phyloP scores from a whole-genome alignment of 148 eudicot genomes.

The Vaccinium corymbosum region DNA sequence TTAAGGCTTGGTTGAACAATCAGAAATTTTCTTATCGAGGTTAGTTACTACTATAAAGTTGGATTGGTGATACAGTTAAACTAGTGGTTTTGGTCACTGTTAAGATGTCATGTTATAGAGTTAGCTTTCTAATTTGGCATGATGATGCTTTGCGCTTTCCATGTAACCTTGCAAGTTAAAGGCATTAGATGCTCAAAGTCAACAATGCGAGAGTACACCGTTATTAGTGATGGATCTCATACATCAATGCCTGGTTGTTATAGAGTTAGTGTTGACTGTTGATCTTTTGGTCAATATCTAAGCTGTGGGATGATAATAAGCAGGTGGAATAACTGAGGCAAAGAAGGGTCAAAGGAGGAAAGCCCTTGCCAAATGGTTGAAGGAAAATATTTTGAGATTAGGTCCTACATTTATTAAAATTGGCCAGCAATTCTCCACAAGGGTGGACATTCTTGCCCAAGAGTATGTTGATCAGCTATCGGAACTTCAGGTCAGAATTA shows the following conservation, averaged over 20 bases:
- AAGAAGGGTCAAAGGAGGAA: constrained; percentile 69
- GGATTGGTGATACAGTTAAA: not conserved
- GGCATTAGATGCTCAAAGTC: not conserved
- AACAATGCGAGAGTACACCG: not conserved
- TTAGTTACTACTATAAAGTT: constrained; percentile 26
- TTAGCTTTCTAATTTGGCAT: not conserved
- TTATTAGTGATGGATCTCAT: constrained; percentile 1
- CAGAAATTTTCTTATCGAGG: constrained; percentile 94
- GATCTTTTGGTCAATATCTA: not conserved
- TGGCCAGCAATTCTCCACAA: constrained; percentile 98
- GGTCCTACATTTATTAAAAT: constrained; percentile 98
- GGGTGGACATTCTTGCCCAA: constrained; percentile 98
- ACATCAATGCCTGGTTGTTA: not conserved
- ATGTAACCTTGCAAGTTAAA: constrained; percentile 8
- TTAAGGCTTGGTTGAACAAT: constrained; percentile 70
- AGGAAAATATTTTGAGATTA: constrained; percentile 87
- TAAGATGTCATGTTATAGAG: not conserved
- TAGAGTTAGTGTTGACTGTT: not conserved
- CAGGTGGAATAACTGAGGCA: constrained; percentile 95
- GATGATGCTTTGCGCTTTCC: not conserved
- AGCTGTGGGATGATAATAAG: constrained; percentile 19
- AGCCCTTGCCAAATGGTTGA: constrained; percentile 93
- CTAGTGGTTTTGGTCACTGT: not conserved
- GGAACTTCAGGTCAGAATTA: constrained; percentile 83
- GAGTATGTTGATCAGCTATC: constrained; percentile 97